Evolutionary conservation across 495 filamentous ascomycete species (phyloP), one percentile per base, ranked within the genome.

Genomic region (Hypoxylon rickii): DNA sequence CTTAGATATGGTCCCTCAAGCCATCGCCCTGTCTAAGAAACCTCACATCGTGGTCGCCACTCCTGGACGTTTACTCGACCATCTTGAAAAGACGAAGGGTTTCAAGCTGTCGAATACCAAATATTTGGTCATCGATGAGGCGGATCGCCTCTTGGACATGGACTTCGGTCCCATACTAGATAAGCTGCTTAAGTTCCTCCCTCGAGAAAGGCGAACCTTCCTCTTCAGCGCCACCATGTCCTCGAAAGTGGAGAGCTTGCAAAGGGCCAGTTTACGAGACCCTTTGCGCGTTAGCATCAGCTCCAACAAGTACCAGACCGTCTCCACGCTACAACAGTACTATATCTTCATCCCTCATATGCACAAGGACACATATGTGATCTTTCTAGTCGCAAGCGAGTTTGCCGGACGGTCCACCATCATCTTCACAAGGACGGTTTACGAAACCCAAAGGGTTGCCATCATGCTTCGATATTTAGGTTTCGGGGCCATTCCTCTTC

Each of bases 51-150:
- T 96, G 26, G 86, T 90, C 13, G 94, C 93, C 0, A 96, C 94
- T 0, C 94, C 94, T 0, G 93, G 94, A 41, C 83, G 94, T 44
- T 73, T 98, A 8, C 77, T 97, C 2, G 94, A 98, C 63, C 94
- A 98, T 68, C 76, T 97, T 7, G 92, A 98, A 70, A 96, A 96
- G 68, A 98, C 94, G 5, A 96, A 96, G 68, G 93, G 94, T 7
- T 98, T 98, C 71, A 89, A 85, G 6, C 73, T 97, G 31, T 82
- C 84, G 4, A 75, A 74, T 12, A 74, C 97, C 3, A 90, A 90
- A 63, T 96, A 92, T 62, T 80, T 97, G 0, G 91, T 95, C 29
- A 90, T 97, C 83, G 94, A 97, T 61, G 94, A 98, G 72, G 94
- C 93, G 20, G 93, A 98, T 67, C 79, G 90, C 29, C 79, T 98